These are phyloP conservation scores for Dalbergia oliveri DNA, from an alignment of 306 rosid species.

Conservation along the genomic window DNA sequence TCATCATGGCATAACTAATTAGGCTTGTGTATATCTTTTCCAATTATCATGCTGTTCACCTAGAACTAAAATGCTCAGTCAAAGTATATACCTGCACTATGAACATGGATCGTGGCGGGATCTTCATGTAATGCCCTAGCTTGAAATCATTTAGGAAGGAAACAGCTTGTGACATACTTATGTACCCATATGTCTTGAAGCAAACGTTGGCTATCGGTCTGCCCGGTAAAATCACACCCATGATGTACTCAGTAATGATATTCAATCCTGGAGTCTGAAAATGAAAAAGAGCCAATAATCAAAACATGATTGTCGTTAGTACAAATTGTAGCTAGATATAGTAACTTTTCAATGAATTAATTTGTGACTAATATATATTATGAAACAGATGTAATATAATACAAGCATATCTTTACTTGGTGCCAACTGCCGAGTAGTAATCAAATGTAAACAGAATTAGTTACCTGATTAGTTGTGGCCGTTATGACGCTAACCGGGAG, in stretches of 20 bases:
- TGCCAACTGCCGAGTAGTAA: too few species aligned
- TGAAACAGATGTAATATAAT: too few species aligned
- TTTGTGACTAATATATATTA: too few species aligned
- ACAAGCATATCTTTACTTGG: too few species aligned
- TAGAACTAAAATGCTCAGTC: background rate
- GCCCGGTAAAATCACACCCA: slow-evolving; percentile 77
- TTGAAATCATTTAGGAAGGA: slow-evolving; percentile 73
- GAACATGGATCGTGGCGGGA: slow-evolving; percentile 77
- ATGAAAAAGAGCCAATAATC: background rate
- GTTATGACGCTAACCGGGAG: slow-evolving; percentile 72
- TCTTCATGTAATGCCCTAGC: slow-evolving; percentile 80
- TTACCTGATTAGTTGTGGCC: slow-evolving; percentile 70
- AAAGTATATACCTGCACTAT: slow-evolving; percentile 64
- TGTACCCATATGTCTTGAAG: slow-evolving; percentile 78
- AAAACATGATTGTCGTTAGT: background rate
- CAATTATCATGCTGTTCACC: background rate
- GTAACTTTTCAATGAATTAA: too few species aligned
- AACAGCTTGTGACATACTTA: slow-evolving; percentile 77
- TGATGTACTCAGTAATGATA: slow-evolving; percentile 67
- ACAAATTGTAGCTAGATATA: too few species aligned
- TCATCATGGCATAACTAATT: background rate
- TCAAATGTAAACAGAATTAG: too few species aligned
- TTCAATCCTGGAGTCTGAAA: slow-evolving; percentile 71
- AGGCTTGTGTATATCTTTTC: background rate
- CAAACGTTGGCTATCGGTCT: slow-evolving; percentile 77